Evolutionary conservation across 495 filamentous ascomycete genomes (phyloP), one percentile per base, ranked within the genome.

Genomic region (Podospora fimiseda): DNA sequence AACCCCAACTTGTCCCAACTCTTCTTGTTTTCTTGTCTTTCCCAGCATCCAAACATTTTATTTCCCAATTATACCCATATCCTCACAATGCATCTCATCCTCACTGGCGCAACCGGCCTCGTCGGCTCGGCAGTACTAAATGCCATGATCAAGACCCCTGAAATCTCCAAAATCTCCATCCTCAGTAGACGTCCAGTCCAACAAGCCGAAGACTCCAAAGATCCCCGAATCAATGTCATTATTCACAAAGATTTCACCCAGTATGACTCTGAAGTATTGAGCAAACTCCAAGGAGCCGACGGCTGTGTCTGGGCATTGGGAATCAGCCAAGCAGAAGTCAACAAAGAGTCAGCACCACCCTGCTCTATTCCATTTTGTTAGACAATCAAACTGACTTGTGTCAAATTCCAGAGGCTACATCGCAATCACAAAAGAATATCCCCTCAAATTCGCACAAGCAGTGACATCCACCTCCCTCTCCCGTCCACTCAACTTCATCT

Each of bases 281-380:
- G 77, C 14, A 69, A 84, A 59, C 65, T 90, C 0, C 76, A 75
- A 53, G 86, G 76, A 14, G 86, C 83, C 0, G 70, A 76, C 5
- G 86, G 81, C 0, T 83, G 79, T 49, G 82, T 90, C 0, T 90
- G 86, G 86, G 86, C 86, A 9, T 65, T 82, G 50, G 86, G 86
- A 9, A 80, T 81, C 21, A 80, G 76, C 52, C 73, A 80, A 27
- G 78, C 62, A 8, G 62, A 75, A 27, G 85, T 88, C 19, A 62
- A 59, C 48, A 81, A 82, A 55, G 74, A 79, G 84, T 86, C 64
- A 42, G 77, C 68, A 2, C 30, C 18, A n/a, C 13, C 3, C 2
- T 7, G 38, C 13, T n/a, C 22, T 14, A 27, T 23, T 9, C 19
- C 24, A 16, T 21, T 2, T 1, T 20, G 19, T 42, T 19, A 22